Conservation (phyloP, 495 filamentous ascomycete genomes). For the Penicillium argentinense region DNA sequence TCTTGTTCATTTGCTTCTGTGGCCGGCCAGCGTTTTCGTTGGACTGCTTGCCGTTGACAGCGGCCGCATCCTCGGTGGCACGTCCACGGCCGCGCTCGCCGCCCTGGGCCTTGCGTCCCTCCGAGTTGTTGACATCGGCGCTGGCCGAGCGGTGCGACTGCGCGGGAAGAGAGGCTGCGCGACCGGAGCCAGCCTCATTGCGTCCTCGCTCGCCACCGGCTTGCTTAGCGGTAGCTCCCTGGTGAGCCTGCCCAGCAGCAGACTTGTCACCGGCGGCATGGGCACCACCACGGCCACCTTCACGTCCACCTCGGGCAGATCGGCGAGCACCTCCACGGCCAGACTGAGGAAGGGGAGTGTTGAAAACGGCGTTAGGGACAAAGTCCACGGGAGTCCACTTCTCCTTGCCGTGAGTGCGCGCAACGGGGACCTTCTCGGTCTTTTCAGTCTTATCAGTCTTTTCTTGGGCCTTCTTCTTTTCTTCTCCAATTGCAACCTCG, state of each 20-base stretch:
- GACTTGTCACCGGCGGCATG: slow-evolving; percentile 52
- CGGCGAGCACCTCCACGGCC: slow-evolving; percentile 60
- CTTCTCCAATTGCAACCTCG: slow-evolving; percentile 70
- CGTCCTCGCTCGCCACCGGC: slow-evolving; percentile 37
- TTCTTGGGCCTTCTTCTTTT: slow-evolving; percentile 67
- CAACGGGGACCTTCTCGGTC: slow-evolving; percentile 57
- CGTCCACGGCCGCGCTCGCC: slow-evolving; percentile 39
- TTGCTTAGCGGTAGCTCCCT: slow-evolving; percentile 34
- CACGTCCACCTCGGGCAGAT: slow-evolving; percentile 52
- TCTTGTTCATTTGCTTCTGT: slow-evolving; percentile 36
- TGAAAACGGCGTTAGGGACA: slow-evolving; percentile 77
- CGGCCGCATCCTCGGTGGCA: slow-evolving; percentile 33
- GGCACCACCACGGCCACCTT: slow-evolving; percentile 53
- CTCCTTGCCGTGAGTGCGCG: slow-evolving; percentile 62
- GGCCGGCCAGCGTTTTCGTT: slow-evolving; percentile 33
- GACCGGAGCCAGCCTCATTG: slow-evolving; percentile 35
- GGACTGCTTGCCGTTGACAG: slow-evolving; percentile 21
- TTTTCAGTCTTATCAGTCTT: slow-evolving; percentile 67
- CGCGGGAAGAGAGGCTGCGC: slow-evolving; percentile 44
- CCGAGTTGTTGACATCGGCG: slow-evolving; percentile 30
- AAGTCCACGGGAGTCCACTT: slow-evolving; percentile 73
- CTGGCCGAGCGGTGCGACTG: slow-evolving; percentile 41
- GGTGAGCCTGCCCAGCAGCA: slow-evolving; percentile 28
- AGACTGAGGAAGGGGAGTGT: slow-evolving; percentile 67
- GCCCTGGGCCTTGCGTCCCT: slow-evolving; percentile 35